Percentiles rank a stretch among this genome's conserved stretches.
Conservation (phyloP, 768 basidiomycete genomes). For the Naganishia antarctica region DNA sequence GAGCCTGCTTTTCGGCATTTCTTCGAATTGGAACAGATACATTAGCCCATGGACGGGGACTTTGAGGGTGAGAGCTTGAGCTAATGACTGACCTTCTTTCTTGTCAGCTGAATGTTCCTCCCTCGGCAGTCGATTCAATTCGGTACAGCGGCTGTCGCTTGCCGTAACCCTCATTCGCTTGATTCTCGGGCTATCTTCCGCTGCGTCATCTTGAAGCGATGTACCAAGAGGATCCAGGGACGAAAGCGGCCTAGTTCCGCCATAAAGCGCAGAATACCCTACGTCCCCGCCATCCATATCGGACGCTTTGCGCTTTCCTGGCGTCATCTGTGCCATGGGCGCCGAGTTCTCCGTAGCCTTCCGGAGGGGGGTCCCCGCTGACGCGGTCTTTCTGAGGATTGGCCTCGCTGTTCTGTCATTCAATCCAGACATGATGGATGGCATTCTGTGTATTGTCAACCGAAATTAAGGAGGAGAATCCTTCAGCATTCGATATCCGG, state of each 20-base stretch:
- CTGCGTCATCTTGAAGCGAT: neutral
- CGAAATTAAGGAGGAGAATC: too few relatives aligned
- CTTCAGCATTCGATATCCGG: too few relatives aligned
- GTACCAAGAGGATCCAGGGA: neutral
- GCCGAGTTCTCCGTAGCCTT: neutral
- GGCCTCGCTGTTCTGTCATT: neutral
- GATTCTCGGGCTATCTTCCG: slow-evolving; percentile 23
- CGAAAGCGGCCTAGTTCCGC: neutral
- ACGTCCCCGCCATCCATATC: slow-evolving; percentile 1
- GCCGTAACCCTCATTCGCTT: slow-evolving; percentile 21
- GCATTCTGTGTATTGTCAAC: slow-evolving; percentile 1
- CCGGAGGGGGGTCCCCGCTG: neutral
- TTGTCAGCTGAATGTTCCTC: too few relatives aligned
- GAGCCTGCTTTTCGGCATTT: neutral
- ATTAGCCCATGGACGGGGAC: too few relatives aligned
- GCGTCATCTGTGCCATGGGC: neutral
- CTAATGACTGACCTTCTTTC: neutral
- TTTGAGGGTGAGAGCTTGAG: neutral
- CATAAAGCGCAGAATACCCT: neutral
- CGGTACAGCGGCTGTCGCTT: neutral
- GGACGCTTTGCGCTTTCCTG: slow-evolving; percentile 24
- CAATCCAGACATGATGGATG: neutral
- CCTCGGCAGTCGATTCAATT: neutral
- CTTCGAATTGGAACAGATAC: neutral
- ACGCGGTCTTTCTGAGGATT: neutral